These are phyloP conservation scores for Coelastrella sp. DNA, from an alignment of 139 green algal genomes.

Conservation along the genomic window DNA sequence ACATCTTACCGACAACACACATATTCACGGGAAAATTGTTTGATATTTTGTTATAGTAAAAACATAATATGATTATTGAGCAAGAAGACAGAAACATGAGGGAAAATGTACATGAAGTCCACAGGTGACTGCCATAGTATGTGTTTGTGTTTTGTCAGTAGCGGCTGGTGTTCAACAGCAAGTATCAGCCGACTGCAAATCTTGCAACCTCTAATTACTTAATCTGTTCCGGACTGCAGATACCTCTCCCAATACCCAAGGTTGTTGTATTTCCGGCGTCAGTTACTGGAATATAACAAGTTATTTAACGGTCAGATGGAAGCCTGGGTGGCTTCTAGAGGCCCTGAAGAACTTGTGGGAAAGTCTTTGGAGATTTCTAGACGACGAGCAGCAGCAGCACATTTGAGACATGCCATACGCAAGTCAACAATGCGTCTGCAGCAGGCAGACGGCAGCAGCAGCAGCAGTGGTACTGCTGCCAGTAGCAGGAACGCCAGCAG, in stretches of 20 bases:
- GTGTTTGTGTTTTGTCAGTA: too few relatives aligned
- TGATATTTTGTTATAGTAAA: too few relatives aligned
- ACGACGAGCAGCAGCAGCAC: neutral
- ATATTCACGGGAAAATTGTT: too few relatives aligned
- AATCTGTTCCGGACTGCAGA: neutral
- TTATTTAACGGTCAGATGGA: slow-evolving; percentile 41
- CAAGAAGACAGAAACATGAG: too few relatives aligned
- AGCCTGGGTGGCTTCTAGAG: slow-evolving; percentile 26
- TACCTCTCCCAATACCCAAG: slow-evolving; percentile 40
- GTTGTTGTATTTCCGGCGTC: slow-evolving; percentile 42
- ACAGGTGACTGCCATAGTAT: too few relatives aligned
- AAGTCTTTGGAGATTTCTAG: neutral
- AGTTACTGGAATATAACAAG: slow-evolving; percentile 46
- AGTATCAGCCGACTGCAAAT: too few relatives aligned
- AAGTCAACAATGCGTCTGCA: slow-evolving; percentile 18
- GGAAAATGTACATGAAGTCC: too few relatives aligned
- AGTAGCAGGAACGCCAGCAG: neutral
- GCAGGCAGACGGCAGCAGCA: neutral
- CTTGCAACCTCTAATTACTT: too few relatives aligned
- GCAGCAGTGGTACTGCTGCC: neutral
- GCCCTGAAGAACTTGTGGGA: slow-evolving; percentile 10
- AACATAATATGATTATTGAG: too few relatives aligned
- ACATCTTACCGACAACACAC: too few relatives aligned
- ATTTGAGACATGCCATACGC: neutral
- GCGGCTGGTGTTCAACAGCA: too few relatives aligned